phyloP scores from a whole-genome alignment of 2,329 filamentous ascomycete species.

The Aspergillus vadensis region DNA sequence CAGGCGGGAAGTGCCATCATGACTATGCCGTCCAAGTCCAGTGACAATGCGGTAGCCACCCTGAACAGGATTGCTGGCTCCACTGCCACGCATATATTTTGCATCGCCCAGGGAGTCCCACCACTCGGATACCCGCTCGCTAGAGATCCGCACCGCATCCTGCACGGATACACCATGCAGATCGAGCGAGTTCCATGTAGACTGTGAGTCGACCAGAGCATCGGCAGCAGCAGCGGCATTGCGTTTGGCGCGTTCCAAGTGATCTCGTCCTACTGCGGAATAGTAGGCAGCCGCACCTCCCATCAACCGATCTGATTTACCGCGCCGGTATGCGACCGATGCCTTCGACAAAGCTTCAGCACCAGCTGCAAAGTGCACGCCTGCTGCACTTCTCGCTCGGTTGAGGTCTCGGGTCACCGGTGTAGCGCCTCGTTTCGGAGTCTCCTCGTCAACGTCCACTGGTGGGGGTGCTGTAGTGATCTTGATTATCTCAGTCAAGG shows the following conservation, averaged over 20 bases:
- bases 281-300: slow-evolving; percentile 77
- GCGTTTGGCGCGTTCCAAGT: slow-evolving; percentile 58
- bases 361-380: slow-evolving; percentile 50
- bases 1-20: slow-evolving; percentile 72
- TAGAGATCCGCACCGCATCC: slow-evolving; percentile 78
- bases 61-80: slow-evolving; percentile 44
- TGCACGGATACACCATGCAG: slow-evolving; percentile 81
- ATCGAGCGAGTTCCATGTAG: slow-evolving; percentile 64
- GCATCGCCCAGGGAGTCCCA: slow-evolving; percentile 73
- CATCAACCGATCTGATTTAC: slow-evolving; percentile 71
- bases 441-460: slow-evolving; percentile 29
- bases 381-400: slow-evolving; percentile 41
- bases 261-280: slow-evolving; percentile 67
- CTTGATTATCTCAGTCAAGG: slow-evolving; percentile 45
- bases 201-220: slow-evolving; percentile 67
- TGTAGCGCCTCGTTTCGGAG: slow-evolving; percentile 12
- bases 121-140: slow-evolving; percentile 69
- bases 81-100: slow-evolving; percentile 51
- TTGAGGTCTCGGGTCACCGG: slow-evolving; percentile 24
- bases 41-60: slow-evolving; percentile 75
- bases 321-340: slow-evolving; percentile 58
- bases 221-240: slow-evolving; percentile 71
- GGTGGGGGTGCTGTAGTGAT: slow-evolving; percentile 38
- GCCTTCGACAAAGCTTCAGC: slow-evolving; percentile 60
- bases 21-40: slow-evolving; percentile 76